Evolutionary conservation across 2,329 filamentous ascomycete species (phyloP).

Genomic region (Aspergillus hortae): DNA sequence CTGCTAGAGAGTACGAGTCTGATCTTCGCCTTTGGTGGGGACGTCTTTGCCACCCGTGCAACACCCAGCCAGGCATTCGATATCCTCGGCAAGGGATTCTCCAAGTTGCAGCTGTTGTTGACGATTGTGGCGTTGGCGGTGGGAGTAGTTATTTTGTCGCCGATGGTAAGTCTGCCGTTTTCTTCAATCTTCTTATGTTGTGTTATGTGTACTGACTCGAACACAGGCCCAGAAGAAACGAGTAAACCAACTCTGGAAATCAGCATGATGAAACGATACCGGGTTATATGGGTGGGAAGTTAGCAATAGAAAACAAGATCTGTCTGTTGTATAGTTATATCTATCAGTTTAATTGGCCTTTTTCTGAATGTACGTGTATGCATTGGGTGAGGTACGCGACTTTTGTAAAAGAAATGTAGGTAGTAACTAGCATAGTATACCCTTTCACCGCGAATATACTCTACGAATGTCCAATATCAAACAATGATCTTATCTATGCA

Average conservation of each 20-base stretch:
- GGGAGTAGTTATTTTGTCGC: slow-evolving; percentile 74
- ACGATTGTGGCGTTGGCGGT: slow-evolving; percentile 77
- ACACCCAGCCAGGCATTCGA: slow-evolving; percentile 90
- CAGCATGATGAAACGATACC: neutral
- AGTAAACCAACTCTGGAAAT: slow-evolving; percentile 39
- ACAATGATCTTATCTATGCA: no score
- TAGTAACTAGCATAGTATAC: no score
- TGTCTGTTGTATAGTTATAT: neutral
- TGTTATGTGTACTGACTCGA: neutral
- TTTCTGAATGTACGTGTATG: neutral
- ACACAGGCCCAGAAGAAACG: slow-evolving; percentile 48
- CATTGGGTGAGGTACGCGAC: neutral
- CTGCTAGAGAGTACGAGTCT: slow-evolving; percentile 88
- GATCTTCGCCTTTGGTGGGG: slow-evolving; percentile 78
- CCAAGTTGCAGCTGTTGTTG: slow-evolving; percentile 76
- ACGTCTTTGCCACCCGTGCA: slow-evolving; percentile 82
- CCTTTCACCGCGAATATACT: no score
- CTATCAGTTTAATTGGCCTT: neutral
- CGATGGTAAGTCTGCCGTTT: slow-evolving; percentile 65
- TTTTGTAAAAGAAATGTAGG: no score
- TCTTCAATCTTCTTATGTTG: neutral
- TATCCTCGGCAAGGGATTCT: slow-evolving; percentile 88
- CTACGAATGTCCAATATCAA: no score
- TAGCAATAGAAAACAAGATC: neutral
- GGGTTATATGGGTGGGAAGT: neutral